Evolutionary conservation across 2,329 filamentous ascomycete species (phyloP).

Genomic region (Botrytis tulipae): DNA sequence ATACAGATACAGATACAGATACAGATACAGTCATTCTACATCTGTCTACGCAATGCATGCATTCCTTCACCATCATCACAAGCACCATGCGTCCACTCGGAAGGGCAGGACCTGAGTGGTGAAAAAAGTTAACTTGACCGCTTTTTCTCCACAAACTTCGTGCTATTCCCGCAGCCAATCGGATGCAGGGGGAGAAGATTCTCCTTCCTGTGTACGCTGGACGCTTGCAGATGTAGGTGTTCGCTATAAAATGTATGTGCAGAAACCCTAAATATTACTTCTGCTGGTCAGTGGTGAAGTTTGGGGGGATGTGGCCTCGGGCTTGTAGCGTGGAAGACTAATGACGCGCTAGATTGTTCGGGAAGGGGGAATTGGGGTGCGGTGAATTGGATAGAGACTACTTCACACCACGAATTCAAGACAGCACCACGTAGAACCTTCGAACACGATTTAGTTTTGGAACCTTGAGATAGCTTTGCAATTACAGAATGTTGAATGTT

Average conservation of each 20-base stretch:
- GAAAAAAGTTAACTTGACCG: not conserved
- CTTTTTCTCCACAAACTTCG: not conserved
- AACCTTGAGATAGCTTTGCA: not conserved
- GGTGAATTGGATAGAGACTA: not conserved
- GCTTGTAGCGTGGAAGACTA: not conserved
- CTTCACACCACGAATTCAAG: not conserved
- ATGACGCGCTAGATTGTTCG: not conserved
- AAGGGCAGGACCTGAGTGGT: not conserved
- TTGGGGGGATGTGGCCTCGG: not conserved
- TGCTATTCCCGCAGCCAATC: not conserved
- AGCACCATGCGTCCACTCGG: not conserved
- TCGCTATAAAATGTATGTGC: not conserved
- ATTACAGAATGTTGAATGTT: not conserved
- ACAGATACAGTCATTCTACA: not conserved
- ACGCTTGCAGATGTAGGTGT: not conserved
- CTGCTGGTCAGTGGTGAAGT: not conserved
- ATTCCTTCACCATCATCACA: not conserved
- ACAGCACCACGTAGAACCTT: not conserved
- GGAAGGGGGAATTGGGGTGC: not conserved
- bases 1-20: not conserved
- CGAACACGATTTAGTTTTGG: not conserved
- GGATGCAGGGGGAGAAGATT: not conserved
- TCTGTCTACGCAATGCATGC: constrained; percentile 7
- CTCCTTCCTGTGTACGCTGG: not conserved
- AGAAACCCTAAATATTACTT: not conserved